Conservation (phyloP, 2,329 filamentous ascomycete species). For the Aspergillus thermomutatus region DNA sequence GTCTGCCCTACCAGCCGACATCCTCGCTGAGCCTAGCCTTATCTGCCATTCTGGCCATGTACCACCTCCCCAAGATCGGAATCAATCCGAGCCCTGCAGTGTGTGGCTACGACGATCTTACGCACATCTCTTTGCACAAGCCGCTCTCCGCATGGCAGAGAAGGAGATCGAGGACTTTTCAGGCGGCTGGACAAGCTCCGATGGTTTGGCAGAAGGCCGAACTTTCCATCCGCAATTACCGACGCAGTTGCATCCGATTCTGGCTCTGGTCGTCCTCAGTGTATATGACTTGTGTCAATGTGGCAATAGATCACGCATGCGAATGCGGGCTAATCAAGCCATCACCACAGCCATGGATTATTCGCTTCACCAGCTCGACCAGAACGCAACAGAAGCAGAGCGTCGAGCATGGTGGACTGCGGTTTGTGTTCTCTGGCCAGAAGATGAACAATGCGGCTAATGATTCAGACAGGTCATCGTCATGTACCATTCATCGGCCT, state of each 20-base stretch:
- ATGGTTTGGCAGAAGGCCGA: neutral
- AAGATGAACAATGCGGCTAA: neutral
- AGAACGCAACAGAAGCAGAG: conserved; percentile 15
- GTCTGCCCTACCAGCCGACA: neutral
- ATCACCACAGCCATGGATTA: conserved; percentile 25
- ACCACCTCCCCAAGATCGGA: neutral
- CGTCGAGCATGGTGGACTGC: conserved; percentile 26
- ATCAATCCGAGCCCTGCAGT: neutral
- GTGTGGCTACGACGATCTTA: conserved; percentile 16
- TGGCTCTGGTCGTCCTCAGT: conserved; percentile 19
- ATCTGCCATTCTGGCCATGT: neutral
- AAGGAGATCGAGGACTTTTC: conserved; percentile 11
- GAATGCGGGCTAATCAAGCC: conserved; percentile 22
- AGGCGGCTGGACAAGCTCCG: neutral
- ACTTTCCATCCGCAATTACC: conserved; percentile 14
- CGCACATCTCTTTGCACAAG: conserved; percentile 20
- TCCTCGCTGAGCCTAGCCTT: neutral
- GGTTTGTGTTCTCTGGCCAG: conserved; percentile 9
- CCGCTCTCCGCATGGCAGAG: conserved; percentile 16
- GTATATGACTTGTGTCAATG: conserved; percentile 24
- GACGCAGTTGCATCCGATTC: conserved; percentile 11
- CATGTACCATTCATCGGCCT: conserved; percentile 17
- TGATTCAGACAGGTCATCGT: conserved; percentile 13
- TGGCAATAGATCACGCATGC: conserved; percentile 22
- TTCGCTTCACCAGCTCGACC: conserved; percentile 16